Evolutionary conservation across 495 filamentous ascomycete genomes (phyloP).

Genomic region (Sordaria brevicollis): DNA sequence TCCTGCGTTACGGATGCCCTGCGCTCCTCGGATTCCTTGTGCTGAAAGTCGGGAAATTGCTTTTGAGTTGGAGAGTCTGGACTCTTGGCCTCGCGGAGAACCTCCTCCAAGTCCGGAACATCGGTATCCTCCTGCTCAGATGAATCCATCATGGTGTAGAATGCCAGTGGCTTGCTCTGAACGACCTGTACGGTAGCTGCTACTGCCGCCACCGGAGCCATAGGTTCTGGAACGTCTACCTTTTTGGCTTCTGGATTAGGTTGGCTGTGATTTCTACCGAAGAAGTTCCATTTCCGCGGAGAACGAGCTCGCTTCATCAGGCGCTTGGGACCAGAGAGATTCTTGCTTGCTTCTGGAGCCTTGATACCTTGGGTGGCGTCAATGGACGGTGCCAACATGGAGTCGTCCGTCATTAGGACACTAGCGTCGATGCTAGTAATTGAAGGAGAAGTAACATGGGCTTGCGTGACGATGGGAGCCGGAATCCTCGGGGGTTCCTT

Average conservation of each 20-base stretch:
- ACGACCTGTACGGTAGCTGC: conserved; percentile 32
- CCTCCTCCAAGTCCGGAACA: conserved; percentile 48
- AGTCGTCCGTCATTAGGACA: conserved; percentile 41
- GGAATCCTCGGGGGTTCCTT: conserved; percentile 29
- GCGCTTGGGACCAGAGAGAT: conserved; percentile 30
- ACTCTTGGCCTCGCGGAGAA: conserved; percentile 50
- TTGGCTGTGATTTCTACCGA: conserved; percentile 57
- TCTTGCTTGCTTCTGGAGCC: conserved; percentile 2
- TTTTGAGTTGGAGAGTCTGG: conserved; percentile 7
- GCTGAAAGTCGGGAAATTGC: not conserved
- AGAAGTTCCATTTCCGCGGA: conserved; percentile 72
- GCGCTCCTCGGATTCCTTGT: not conserved
- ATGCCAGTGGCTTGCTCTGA: conserved; percentile 44
- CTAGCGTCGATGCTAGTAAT: conserved; percentile 40
- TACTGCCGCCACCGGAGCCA: conserved; percentile 2
- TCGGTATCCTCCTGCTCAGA: conserved; percentile 57
- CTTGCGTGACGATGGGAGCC: conserved; percentile 30
- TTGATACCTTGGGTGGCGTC: conserved; percentile 10
- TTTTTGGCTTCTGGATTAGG: conserved; percentile 29
- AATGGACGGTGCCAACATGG: conserved; percentile 19
- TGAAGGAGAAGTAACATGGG: conserved; percentile 29
- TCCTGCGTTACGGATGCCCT: conserved; percentile 2
- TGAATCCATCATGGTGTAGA: conserved; percentile 75
- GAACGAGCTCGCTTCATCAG: conserved; percentile 48
- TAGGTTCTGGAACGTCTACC: conserved; percentile 26